Evolutionary conservation across 1,139 yeast species (phyloP).

Genomic region (Suhomyces panamericanus): DNA sequence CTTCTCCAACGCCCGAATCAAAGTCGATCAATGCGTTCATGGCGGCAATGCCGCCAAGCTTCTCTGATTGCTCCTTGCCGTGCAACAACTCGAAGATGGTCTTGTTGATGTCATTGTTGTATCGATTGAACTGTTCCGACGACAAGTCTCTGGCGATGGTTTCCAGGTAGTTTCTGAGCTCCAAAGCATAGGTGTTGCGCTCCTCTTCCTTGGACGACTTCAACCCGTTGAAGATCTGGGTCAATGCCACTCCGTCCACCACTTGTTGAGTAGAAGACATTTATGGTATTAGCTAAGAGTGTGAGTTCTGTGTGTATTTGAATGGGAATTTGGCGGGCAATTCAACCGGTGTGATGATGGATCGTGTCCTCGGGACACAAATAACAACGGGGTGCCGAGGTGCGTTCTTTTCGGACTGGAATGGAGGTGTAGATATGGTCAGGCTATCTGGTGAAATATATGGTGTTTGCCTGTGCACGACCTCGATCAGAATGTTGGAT

Average conservation of each 20-base stretch:
- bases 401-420: background rate
- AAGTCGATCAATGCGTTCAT: conserved; percentile 83
- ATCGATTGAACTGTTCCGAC: conserved; percentile 75
- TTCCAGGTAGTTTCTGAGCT: conserved; percentile 64
- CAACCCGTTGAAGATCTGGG: conserved; percentile 55
- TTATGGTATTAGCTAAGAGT: background rate
- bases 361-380: conserved; percentile 1
- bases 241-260: conserved; percentile 53
- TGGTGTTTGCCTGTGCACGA: conserved; percentile 4
- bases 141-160: conserved; percentile 74
- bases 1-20: conserved; percentile 65
- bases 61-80: conserved; percentile 67
- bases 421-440: background rate
- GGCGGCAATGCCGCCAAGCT: conserved; percentile 89
- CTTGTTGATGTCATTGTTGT: conserved; percentile 84
- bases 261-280: conserved; percentile 39
- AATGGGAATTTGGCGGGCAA: background rate
- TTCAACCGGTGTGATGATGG: background rate
- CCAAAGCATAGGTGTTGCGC: conserved; percentile 60
- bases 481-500: background rate
- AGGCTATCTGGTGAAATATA: conserved; percentile 7
- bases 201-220: conserved; percentile 53
- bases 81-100: conserved; percentile 83
- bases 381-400: background rate
- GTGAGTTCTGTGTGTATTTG: background rate